phyloP scores from a whole-genome alignment of 441 rosid genomes.

The Aleurites moluccanus region DNA sequence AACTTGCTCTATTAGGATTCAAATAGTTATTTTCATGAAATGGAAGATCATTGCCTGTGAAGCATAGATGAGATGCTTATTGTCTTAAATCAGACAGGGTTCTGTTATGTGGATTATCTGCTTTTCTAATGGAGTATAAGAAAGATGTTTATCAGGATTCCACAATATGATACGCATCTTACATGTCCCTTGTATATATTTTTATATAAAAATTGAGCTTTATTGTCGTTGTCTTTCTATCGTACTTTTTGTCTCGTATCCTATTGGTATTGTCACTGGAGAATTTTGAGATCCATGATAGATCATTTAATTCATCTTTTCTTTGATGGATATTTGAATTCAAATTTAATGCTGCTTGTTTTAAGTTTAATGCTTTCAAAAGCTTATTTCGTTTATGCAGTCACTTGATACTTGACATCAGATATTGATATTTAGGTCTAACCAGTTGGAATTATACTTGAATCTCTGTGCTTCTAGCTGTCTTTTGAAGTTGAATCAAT shows the following conservation, averaged over 20 bases:
- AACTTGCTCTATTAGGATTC: slow-evolving; percentile 2
- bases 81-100: not conserved
- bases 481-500: not conserved
- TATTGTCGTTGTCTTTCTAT: not conserved
- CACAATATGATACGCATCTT: not conserved
- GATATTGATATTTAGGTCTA: not conserved
- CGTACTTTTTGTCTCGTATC: not conserved
- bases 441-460: not conserved
- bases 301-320: not conserved
- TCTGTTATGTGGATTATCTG: not conserved
- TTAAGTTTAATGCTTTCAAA: not conserved
- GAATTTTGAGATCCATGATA: not conserved
- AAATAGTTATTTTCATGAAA: slow-evolving; percentile 1
- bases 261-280: not conserved
- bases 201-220: not conserved
- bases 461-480: not conserved
- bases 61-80: not conserved
- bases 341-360: not conserved
- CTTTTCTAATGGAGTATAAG: not conserved
- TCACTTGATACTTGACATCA: not conserved
- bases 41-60: slow-evolving; percentile 5
- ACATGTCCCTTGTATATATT: not conserved
- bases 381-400: not conserved
- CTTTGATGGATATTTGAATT: not conserved
- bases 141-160: not conserved